Evolutionary conservation across 2,329 filamentous ascomycete species (phyloP), one percentile per base, ranked within the genome.

Genomic region (Diaporthe australafricana): DNA sequence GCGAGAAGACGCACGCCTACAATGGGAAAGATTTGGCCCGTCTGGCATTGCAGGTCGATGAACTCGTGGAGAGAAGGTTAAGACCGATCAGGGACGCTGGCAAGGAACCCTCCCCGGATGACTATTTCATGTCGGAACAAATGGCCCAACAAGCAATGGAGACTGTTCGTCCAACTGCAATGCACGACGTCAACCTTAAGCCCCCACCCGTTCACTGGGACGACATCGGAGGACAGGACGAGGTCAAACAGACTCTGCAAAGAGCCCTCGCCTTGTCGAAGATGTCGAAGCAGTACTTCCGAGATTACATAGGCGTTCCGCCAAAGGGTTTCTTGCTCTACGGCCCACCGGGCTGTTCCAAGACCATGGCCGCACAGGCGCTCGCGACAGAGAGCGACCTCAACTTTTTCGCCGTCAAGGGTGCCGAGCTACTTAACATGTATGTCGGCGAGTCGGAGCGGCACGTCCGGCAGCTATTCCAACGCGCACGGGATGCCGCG

Each of bases 361-460:
- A 98, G 83, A 98, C 96, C 0, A 89, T 98, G 80, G 94, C 91
- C 0, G 96, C 96, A 0, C 95, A 97, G 80, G 96, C 96, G 35
- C 90, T 97, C 76, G 96, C 96, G 20, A 97, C 94, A 8, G 95
- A 97, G 80, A 94, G 94, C 38, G 93, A 93, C 5, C 92, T 97
- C 82, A 98, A 98, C 81, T 98, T 98, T 85, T 92, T 98, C 79
- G 93, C 95, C 11, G 94, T 98, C 75, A 98, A 98, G 83, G 96
- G 95, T 32, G 94, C 94, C 45, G 96, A 98, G 82, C 89, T 98
- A 16, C 91, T 98, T 73, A 97, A 95, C 83, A 98, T 97, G 94
- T 98, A 98, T 81, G 95, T 98, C 22, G 96, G 96, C 73, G 96
- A 98, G 81, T 96, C 95, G 2, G 96, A 98, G 83, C 90, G 94